A percentile compares a stretch with the other conserved stretches of the same genome.
phyloP scores from a whole-genome alignment of 2,329 filamentous ascomycete species.

The Sporothrix mexicana region DNA sequence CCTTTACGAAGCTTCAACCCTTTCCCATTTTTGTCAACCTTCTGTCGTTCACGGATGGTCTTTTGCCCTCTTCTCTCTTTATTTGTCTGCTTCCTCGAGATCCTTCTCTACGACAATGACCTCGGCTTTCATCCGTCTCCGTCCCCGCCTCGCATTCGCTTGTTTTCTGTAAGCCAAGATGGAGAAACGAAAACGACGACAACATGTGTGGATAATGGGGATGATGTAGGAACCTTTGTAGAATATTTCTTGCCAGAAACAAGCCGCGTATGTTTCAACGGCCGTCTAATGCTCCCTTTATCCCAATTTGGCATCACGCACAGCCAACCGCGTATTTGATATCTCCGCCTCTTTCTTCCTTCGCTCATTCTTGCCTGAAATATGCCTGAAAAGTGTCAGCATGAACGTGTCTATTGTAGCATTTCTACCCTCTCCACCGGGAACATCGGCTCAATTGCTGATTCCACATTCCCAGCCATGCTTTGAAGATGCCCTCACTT shows the following conservation, averaged over 20 bases:
- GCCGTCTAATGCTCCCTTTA: background rate
- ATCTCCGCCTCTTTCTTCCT: background rate
- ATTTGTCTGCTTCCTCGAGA: background rate
- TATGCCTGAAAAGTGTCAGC: background rate
- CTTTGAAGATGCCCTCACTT: background rate
- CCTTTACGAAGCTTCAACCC: background rate
- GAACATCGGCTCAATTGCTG: background rate
- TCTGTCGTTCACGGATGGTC: background rate
- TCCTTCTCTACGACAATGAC: background rate
- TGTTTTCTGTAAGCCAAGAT: background rate
- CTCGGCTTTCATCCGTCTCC: conserved; percentile 1
- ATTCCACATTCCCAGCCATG: background rate
- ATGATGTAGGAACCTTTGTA: background rate
- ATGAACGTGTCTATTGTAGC: background rate
- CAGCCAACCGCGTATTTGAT: background rate
- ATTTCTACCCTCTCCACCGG: background rate
- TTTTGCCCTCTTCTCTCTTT: background rate
- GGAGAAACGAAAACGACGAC: conserved; percentile 11
- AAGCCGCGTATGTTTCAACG: background rate
- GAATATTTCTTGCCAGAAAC: background rate
- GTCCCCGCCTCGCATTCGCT: conserved; percentile 24
- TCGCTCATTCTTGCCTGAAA: background rate
- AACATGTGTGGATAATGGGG: background rate
- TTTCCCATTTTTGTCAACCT: background rate
- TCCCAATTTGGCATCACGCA: background rate